Evolutionary conservation across 2,329 filamentous ascomycete species (phyloP).

Genomic region (Ophiostoma montium): DNA sequence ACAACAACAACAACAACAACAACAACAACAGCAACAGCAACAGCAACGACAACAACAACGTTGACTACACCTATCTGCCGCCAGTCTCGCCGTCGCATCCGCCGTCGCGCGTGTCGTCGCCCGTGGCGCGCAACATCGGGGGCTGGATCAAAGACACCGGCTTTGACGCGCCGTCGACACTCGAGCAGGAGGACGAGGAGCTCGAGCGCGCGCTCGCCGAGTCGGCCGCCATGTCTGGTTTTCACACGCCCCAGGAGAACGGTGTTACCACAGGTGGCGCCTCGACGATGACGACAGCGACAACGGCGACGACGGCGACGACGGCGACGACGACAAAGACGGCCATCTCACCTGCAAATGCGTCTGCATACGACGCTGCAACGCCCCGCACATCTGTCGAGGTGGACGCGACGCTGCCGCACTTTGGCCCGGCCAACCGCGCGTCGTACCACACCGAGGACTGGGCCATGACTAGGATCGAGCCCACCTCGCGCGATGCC

Average conservation of each 20-base stretch:
- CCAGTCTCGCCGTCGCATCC: conserved; percentile 41
- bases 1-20: not conserved
- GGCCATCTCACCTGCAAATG: too few species aligned
- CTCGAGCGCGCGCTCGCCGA: conserved; percentile 41
- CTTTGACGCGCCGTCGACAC: not conserved
- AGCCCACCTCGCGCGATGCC: conserved; percentile 23
- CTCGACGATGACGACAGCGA: too few species aligned
- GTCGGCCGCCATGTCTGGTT: conserved; percentile 38
- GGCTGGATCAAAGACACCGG: conserved; percentile 28
- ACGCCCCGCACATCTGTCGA: not conserved
- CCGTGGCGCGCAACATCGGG: conserved; percentile 33
- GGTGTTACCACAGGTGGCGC: too few species aligned
- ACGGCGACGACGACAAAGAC: not conserved
- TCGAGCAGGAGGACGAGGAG: conserved; percentile 38
- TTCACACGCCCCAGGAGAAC: conserved; percentile 33
- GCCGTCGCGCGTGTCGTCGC: conserved; percentile 47
- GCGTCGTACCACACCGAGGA: conserved; percentile 37
- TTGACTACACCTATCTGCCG: not conserved
- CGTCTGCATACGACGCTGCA: too few species aligned
- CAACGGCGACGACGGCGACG: not conserved
- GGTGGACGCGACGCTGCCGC: conserved; percentile 19
- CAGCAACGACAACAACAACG: not conserved
- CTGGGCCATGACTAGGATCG: conserved; percentile 44
- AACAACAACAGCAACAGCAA: not conserved
- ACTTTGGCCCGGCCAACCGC: conserved; percentile 47